These are phyloP conservation scores for Fonsecaea nubica DNA, from an alignment of 2,329 filamentous ascomycete species.

Conservation along the genomic window DNA sequence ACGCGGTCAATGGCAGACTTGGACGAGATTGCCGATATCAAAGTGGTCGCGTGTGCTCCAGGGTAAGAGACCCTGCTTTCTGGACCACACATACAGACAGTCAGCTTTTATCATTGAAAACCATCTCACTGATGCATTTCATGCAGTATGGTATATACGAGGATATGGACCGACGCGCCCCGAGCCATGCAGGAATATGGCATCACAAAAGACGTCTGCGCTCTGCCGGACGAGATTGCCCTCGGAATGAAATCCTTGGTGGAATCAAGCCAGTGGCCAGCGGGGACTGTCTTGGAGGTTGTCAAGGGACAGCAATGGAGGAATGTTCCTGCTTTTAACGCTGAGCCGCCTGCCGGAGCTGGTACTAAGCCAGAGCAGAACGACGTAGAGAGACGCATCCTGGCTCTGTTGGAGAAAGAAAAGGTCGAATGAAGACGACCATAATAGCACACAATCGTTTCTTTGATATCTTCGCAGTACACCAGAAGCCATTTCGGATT, in stretches of 20 bases:
- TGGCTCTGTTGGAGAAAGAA: constrained; percentile 4
- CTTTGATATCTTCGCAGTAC: neutral
- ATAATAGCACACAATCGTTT: neutral
- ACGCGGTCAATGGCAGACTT: constrained; percentile 45
- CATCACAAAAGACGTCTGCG: constrained; percentile 3
- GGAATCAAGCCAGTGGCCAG: constrained; percentile 1
- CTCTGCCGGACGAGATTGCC: constrained; percentile 1
- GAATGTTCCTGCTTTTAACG: constrained; percentile 4
- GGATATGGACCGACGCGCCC: constrained; percentile 3
- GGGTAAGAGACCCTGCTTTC: constrained; percentile 35
- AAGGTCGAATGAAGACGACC: constrained; percentile 4
- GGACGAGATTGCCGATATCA: constrained; percentile 45
- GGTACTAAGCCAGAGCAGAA: constrained; percentile 5
- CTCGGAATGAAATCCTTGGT: constrained; percentile 1
- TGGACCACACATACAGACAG: neutral
- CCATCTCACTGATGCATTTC: constrained; percentile 9
- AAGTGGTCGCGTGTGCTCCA: constrained; percentile 45
- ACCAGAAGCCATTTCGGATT: neutral
- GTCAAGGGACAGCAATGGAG: constrained; percentile 4
- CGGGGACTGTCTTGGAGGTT: constrained; percentile 7
- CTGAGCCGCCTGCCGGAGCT: constrained; percentile 1
- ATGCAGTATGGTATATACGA: constrained; percentile 40
- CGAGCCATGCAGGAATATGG: neutral
- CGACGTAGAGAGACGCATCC: constrained; percentile 1
- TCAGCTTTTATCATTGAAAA: neutral